Conservation (phyloP, 2,329 filamentous ascomycete genomes). For the Rutstroemia sp. region DNA sequence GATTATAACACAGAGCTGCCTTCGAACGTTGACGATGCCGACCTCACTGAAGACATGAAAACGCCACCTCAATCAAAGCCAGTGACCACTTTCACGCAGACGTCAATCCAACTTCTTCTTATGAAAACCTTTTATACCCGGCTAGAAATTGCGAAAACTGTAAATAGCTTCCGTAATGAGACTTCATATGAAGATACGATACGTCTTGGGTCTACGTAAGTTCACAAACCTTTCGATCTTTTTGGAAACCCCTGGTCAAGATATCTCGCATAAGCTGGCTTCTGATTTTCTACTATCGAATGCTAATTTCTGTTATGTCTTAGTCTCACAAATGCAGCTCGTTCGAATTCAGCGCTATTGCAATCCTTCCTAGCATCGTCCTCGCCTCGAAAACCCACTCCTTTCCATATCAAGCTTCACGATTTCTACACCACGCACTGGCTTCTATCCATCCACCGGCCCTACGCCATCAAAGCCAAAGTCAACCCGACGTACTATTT, state of each 20-base stretch:
- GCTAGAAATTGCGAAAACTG: conserved; percentile 36
- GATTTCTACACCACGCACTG: conserved; percentile 47
- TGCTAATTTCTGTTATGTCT: not conserved
- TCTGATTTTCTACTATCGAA: too few species aligned
- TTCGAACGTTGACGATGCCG: conserved; percentile 43
- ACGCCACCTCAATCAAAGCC: conserved; percentile 18
- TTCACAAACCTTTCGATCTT: too few species aligned
- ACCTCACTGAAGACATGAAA: conserved; percentile 35
- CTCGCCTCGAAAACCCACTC: not conserved
- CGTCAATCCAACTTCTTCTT: conserved; percentile 42
- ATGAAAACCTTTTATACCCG: conserved; percentile 38
- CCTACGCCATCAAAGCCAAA: conserved; percentile 37
- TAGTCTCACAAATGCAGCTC: not conserved
- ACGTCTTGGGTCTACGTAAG: conserved; percentile 35
- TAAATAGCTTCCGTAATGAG: conserved; percentile 39
- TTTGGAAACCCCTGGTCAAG: too few species aligned
- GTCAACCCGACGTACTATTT: conserved; percentile 41
- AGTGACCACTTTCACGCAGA: conserved; percentile 35
- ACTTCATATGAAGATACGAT: conserved; percentile 41
- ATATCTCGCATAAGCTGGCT: too few species aligned
- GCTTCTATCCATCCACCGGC: conserved; percentile 45
- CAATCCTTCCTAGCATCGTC: not conserved
- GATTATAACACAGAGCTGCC: conserved; percentile 45
- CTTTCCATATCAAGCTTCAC: conserved; percentile 36
- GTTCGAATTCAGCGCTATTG: not conserved